Evolutionary conservation across 805 yeast species (phyloP).

Genomic region (Torulaspora gathmanii): DNA sequence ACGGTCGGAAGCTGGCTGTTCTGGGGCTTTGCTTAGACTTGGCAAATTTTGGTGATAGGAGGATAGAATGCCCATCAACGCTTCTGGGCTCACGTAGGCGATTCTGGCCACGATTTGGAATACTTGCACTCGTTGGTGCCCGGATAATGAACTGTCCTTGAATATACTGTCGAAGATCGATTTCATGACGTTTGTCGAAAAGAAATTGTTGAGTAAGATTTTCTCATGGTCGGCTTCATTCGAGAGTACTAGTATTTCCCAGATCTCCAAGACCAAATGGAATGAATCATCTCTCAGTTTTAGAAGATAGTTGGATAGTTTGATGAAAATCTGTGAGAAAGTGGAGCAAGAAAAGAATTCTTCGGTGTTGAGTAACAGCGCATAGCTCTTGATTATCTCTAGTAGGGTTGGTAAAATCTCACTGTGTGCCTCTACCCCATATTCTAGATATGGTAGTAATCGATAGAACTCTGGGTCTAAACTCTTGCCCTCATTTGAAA

Average conservation of each 20-base stretch:
- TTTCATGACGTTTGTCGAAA: conserved; percentile 24
- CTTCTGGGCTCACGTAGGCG: conserved; percentile 34
- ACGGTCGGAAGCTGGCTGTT: conserved; percentile 22
- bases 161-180: conserved; percentile 31
- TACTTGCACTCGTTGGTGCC: conserved; percentile 35
- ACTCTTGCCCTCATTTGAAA: conserved; percentile 39
- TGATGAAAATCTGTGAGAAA: conserved; percentile 39
- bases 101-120: conserved; percentile 38
- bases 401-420: conserved; percentile 65
- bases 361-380: conserved; percentile 44
- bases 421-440: conserved; percentile 64
- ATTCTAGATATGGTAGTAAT: conserved; percentile 48
- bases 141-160: conserved; percentile 30
- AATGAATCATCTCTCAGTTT: conserved; percentile 69
- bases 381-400: conserved; percentile 59
- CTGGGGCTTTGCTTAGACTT: conserved; percentile 18
- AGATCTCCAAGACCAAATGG: conserved; percentile 41
- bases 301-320: conserved; percentile 50
- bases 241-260: conserved; percentile 31
- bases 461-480: conserved; percentile 40
- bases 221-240: conserved; percentile 26
- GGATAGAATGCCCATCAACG: conserved; percentile 31
- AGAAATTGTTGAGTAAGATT: conserved; percentile 24
- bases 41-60: conserved; percentile 27
- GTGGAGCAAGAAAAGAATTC: conserved; percentile 29